phyloP scores from a whole-genome alignment of 1,284 basidiomycete genomes.

The Cryptococcus hybrid region DNA sequence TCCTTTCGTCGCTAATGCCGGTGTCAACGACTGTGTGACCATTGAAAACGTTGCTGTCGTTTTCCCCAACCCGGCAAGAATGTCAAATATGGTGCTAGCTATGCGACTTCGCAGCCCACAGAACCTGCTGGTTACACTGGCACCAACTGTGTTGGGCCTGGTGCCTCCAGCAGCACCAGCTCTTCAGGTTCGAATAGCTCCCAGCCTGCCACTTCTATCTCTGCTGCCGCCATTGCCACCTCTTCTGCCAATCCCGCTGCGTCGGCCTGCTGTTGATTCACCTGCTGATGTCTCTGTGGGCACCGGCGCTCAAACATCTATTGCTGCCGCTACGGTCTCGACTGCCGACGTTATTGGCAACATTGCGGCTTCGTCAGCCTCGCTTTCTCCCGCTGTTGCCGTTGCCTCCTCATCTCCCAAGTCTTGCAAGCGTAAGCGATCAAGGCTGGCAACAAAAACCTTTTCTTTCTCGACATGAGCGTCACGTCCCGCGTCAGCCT shows the following conservation, averaged over 20 bases:
- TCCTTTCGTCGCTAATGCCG: constrained; percentile 49
- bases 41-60: constrained; percentile 31
- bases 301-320: not conserved
- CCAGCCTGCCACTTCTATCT: not conserved
- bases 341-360: not conserved
- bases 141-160: constrained; percentile 21
- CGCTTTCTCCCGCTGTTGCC: constrained; percentile 1
- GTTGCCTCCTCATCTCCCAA: not conserved
- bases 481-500: constrained; percentile 1
- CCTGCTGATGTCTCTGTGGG: no score
- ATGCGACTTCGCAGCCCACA: constrained; percentile 17
- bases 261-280: not conserved
- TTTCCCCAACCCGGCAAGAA: constrained; percentile 40
- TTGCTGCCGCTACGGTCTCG: not conserved
- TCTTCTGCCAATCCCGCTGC: not conserved
- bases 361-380: not conserved
- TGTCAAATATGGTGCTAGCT: constrained; percentile 33
- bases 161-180: constrained; percentile 6
- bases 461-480: not conserved
- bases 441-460: no score
- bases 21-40: constrained; percentile 42
- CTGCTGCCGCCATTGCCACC: constrained; percentile 1
- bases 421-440: constrained; percentile 1
- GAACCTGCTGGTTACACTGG: constrained; percentile 17
- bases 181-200: not conserved